Evolutionary conservation across 371 early-diverging fungal species (phyloP).

Genomic region (Lichtheimia ornata): DNA sequence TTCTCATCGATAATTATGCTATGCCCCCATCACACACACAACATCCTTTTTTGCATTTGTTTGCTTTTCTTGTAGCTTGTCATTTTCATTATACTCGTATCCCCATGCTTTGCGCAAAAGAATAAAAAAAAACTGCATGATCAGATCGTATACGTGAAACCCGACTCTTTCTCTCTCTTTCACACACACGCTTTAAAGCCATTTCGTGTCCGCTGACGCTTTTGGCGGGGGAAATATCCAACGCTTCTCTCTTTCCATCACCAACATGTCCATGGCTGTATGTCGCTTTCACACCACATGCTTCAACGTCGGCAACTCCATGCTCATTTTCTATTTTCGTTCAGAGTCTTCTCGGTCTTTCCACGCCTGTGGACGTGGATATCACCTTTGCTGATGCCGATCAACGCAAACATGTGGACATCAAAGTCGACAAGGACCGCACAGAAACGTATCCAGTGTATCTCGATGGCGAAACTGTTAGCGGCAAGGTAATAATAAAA

Average conservation of each 20-base stretch:
- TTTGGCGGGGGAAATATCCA: background rate
- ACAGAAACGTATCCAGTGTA: conserved; percentile 90
- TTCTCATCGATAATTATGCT: too few species aligned
- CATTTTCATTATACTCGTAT: too few species aligned
- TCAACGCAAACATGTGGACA: conserved; percentile 81
- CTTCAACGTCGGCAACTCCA: background rate
- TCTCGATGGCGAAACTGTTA: conserved; percentile 94
- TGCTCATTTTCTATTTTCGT: background rate
- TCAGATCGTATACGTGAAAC: too few species aligned
- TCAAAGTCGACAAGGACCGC: conserved; percentile 86
- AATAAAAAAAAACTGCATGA: too few species aligned
- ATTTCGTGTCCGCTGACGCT: too few species aligned
- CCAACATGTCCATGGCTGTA: conserved; percentile 47
- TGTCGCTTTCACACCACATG: conserved; percentile 3
- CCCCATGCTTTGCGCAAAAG: too few species aligned
- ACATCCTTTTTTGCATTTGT: too few species aligned
- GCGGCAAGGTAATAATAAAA: conserved; percentile 77
- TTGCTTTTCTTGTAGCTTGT: too few species aligned
- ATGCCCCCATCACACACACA: too few species aligned
- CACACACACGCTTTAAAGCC: too few species aligned
- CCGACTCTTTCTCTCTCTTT: too few species aligned
- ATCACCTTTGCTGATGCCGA: conserved; percentile 79
- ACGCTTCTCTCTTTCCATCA: background rate
- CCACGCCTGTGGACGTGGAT: conserved; percentile 87
- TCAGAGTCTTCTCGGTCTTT: conserved; percentile 84